phyloP scores from a whole-genome alignment of 192 early-diverging fungal species.

The Coemansia reversa region DNA sequence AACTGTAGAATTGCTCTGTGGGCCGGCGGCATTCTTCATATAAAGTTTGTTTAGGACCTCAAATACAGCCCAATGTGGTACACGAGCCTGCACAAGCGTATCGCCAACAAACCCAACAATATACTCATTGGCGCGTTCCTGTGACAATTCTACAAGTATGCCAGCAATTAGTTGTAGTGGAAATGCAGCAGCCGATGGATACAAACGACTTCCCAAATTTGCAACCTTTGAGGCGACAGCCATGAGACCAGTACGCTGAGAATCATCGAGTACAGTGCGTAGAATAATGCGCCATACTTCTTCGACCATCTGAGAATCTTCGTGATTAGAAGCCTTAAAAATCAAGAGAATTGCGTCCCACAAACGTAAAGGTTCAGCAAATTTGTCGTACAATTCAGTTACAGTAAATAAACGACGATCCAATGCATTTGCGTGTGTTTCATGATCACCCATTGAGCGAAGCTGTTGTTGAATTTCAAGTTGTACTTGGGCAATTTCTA shows the following conservation, averaged over 20 bases:
- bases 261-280: constrained; percentile 33
- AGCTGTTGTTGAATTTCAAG: constrained; percentile 47
- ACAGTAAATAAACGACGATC: constrained; percentile 34
- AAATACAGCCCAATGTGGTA: constrained; percentile 39
- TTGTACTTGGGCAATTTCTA: constrained; percentile 65
- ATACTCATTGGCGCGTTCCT: constrained; percentile 29
- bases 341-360: constrained; percentile 58
- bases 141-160: constrained; percentile 21
- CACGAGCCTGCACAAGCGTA: constrained; percentile 22
- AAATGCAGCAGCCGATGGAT: constrained; percentile 47
- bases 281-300: constrained; percentile 36
- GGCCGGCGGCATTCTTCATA: not conserved
- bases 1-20: not conserved
- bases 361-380: constrained; percentile 54
- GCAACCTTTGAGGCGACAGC: constrained; percentile 25
- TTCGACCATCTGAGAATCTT: constrained; percentile 40
- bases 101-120: constrained; percentile 16
- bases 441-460: constrained; percentile 11
- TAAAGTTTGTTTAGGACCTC: constrained; percentile 34
- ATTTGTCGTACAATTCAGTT: constrained; percentile 55
- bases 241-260: constrained; percentile 27
- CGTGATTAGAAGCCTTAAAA: constrained; percentile 59
- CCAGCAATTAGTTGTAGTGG: constrained; percentile 21
- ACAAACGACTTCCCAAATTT: constrained; percentile 32
- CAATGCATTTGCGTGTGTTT: constrained; percentile 10